phyloP scores from a whole-genome alignment of 805 yeast species.

The Suhomyces pyralidae region DNA sequence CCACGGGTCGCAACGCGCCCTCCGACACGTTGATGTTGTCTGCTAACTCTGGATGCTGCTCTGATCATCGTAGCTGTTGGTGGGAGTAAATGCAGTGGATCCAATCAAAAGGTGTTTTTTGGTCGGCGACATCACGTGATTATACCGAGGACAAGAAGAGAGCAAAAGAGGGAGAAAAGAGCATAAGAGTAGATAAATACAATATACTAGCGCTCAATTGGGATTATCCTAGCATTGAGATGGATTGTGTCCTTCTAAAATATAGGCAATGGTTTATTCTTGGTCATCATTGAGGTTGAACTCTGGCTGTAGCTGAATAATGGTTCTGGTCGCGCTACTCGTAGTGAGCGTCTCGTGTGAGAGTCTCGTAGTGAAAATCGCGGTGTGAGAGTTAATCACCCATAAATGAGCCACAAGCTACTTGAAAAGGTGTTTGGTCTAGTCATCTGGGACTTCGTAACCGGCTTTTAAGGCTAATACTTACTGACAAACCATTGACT shows the following conservation, averaged over 20 bases:
- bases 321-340: neutral
- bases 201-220: neutral
- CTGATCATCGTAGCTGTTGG: constrained; percentile 7
- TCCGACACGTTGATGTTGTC: neutral
- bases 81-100: neutral
- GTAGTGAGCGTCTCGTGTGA: neutral
- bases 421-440: neutral
- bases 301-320: neutral
- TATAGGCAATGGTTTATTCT: too few relatives aligned
- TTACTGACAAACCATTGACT: neutral
- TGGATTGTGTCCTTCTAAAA: too few relatives aligned
- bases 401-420: neutral
- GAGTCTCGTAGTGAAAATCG: neutral
- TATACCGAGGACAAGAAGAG: neutral
- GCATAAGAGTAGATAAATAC: too few relatives aligned
- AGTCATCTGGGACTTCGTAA: neutral
- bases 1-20: constrained; percentile 1
- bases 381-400: neutral
- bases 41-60: constrained; percentile 6
- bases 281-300: neutral
- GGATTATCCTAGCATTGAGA: neutral
- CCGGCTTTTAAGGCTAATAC: neutral
- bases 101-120: constrained; percentile 1
- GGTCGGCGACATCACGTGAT: neutral
- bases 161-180: neutral